Conservation (phyloP, 805 yeast genomes). For the Ogataea trehaloabstinens region DNA sequence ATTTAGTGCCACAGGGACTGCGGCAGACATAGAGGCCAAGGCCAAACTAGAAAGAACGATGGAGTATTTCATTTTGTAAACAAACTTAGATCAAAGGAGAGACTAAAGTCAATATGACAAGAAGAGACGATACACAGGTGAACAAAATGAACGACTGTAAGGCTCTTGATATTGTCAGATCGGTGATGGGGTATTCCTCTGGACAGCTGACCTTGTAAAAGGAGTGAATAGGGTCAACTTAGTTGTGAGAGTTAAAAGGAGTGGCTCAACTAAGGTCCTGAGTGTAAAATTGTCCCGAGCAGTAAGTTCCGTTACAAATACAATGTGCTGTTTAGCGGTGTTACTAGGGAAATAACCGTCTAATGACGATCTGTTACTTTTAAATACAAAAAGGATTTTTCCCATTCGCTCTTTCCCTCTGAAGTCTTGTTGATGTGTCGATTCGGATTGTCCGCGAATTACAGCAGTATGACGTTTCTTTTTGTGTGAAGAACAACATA, state of each 20-base stretch:
- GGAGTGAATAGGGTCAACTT: background rate
- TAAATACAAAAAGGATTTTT: background rate
- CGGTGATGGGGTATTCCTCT: background rate
- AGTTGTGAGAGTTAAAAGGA: background rate
- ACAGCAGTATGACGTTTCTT: background rate
- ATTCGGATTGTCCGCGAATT: background rate
- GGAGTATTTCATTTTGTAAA: conserved; percentile 28
- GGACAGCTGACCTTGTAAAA: background rate
- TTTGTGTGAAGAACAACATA: background rate
- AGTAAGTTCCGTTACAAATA: background rate
- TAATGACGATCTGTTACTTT: background rate
- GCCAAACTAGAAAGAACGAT: conserved; percentile 27
- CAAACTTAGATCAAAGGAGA: too few relatives aligned
- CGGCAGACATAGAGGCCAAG: conserved; percentile 33
- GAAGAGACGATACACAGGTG: background rate
- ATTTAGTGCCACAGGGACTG: conserved; percentile 33
- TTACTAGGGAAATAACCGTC: too few relatives aligned
- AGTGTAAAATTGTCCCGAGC: background rate
- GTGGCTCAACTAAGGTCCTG: background rate
- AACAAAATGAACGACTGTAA: background rate
- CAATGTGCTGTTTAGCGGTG: too few relatives aligned
- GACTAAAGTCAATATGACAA: background rate
- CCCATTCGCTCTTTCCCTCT: background rate
- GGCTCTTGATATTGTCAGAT: background rate
- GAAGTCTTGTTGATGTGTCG: background rate